phyloP scores from a whole-genome alignment of 1,284 basidiomycete species.

The Ceratobasidium sp. region DNA sequence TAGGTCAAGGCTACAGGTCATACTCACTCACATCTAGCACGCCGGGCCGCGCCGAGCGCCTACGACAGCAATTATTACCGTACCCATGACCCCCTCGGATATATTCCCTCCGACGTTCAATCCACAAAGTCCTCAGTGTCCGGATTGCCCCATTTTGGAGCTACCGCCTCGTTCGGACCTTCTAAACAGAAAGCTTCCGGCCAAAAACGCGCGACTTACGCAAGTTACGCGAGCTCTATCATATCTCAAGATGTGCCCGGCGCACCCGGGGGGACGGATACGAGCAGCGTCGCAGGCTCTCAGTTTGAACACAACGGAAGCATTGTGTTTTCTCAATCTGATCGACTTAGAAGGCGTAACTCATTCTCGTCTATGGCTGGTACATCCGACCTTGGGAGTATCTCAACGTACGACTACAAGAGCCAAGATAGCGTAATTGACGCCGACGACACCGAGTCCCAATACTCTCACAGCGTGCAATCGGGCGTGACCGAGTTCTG shows the following conservation, averaged over 20 bases:
- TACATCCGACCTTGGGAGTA: slow-evolving; percentile 74
- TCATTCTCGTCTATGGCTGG: slow-evolving; percentile 81
- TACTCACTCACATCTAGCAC: slow-evolving; percentile 48
- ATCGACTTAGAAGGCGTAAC: slow-evolving; percentile 66
- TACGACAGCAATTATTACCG: slow-evolving; percentile 96
- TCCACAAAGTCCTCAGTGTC: slow-evolving; percentile 94
- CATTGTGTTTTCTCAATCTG: slow-evolving; percentile 83
- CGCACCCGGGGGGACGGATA: slow-evolving; percentile 62
- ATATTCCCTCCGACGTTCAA: slow-evolving; percentile 94
- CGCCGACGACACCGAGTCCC: slow-evolving; percentile 81
- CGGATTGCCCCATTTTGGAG: slow-evolving; percentile 82
- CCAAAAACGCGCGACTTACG: slow-evolving; percentile 75
- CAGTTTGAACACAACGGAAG: slow-evolving; percentile 51
- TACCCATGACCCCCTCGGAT: slow-evolving; percentile 91
- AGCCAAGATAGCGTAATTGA: slow-evolving; percentile 79
- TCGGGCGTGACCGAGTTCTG: slow-evolving; percentile 82
- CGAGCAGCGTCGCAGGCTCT: slow-evolving; percentile 65
- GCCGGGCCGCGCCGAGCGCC: slow-evolving; percentile 81
- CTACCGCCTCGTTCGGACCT: slow-evolving; percentile 65
- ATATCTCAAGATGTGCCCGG: slow-evolving; percentile 83
- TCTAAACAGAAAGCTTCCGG: slow-evolving; percentile 65
- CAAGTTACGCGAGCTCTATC: slow-evolving; percentile 88
- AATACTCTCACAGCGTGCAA: slow-evolving; percentile 65
- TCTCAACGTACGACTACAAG: slow-evolving; percentile 81
- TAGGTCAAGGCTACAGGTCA: slow-evolving; percentile 37